Base-by-base conservation (phyloP, 768 basidiomycete species). In the Boletus eberwhitei region DNA sequence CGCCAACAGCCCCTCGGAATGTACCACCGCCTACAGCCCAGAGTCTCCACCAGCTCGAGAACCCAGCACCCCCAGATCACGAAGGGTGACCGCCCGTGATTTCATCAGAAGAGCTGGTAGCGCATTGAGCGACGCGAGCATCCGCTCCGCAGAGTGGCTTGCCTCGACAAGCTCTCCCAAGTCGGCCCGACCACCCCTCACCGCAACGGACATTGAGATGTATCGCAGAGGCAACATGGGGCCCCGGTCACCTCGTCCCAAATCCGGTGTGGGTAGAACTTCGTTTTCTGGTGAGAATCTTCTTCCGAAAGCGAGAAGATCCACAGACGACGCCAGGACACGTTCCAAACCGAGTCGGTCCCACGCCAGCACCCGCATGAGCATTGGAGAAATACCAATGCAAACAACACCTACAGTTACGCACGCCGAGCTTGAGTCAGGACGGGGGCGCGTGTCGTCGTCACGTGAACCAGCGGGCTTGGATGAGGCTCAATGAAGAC, bases 331-430 rank as follows among this genome's bases (percentile, higher is more conserved):
- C 2, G 12, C 39, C 26, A 42, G 41, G 32, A 14, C 9, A 40
- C 22, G 19, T 19, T 24, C 47, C 29, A 34, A 35, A 42, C 41
- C 48, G 16, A 39, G 17, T 22, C 45, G 24, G 37, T 34, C 45
- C 19, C 40, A 2, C 31, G 24, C 14, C 6, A 76, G 66, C 54
- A 65, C 41, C 29, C 48, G 14, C 26, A 37, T 21, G 5, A 77
- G 69, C 51, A 64, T 75, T 35, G 77, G 78, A 3, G 73, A 58
- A 40, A 75, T 67, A 40, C 74, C 75, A 2, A 67, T 65, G 50
- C 67, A 67, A 52, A 59, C 40, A 2, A 76, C 74, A 26, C 78
- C 74, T 8, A 57, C 62, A 8, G 72, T 73, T 19, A 65, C 66
- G 8, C 66, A 39, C 12, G 54, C 59, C n/a, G 55, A 55, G 12